A percentile compares a stretch with the other conserved stretches of the same genome.
Evolutionary conservation across 768 basidiomycete species (phyloP).

Genomic region (Podaxis sp.): DNA sequence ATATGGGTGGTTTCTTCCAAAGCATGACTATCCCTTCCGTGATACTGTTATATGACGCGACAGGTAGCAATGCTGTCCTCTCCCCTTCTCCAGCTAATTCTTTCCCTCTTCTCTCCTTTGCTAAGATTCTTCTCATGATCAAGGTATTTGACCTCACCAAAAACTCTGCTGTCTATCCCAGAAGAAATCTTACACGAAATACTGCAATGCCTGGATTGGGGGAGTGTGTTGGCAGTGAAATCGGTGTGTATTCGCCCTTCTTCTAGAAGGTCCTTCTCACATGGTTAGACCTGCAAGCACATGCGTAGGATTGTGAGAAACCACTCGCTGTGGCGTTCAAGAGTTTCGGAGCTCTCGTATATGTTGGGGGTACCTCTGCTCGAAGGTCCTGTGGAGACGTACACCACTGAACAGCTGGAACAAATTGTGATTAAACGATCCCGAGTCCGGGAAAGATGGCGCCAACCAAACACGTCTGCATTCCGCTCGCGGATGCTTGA

Average conservation of each 20-base stretch:
- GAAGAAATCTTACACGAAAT: background rate
- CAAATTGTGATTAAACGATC: background rate
- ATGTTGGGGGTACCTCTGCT: background rate
- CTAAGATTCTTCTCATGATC: background rate
- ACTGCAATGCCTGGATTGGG: background rate
- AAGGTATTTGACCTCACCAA: background rate
- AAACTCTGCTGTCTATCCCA: background rate
- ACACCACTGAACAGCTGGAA: background rate
- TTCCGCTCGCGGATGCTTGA: background rate
- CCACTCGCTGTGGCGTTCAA: background rate
- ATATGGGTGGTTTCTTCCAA: too few relatives aligned
- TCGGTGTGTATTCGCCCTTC: background rate
- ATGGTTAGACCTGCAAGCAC: background rate
- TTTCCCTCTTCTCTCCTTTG: background rate
- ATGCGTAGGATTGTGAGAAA: background rate
- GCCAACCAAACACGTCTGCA: background rate
- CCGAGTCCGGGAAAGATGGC: background rate
- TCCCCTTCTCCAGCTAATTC: background rate
- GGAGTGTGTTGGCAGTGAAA: background rate
- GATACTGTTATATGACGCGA: too few relatives aligned
- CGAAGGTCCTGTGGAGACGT: background rate
- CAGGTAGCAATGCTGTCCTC: background rate
- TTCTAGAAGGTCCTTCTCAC: background rate
- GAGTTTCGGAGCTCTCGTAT: background rate
- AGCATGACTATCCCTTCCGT: too few relatives aligned